Evolutionary conservation across 2,329 filamentous ascomycete genomes (phyloP), one percentile per base, ranked within the genome.

Genomic region (Xylaria sp.): DNA sequence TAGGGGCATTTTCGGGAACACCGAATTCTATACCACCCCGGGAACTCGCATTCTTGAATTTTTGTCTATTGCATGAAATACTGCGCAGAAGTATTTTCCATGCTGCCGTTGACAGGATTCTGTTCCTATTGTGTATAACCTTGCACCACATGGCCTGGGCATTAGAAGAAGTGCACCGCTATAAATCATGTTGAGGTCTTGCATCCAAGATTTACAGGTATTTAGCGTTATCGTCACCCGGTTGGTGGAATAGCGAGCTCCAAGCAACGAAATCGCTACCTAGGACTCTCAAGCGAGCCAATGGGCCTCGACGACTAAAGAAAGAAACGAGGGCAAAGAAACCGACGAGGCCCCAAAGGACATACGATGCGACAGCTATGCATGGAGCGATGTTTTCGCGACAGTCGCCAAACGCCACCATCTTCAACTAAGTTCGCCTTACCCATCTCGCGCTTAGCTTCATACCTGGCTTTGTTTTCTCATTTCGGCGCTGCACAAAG

Each of bases 401-500:
- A n/a, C 39, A 31, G 25, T 15, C 12, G 12, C 39, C 20, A n/a
- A 33, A 36, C 58, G 36, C 36, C 31, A 15, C 31, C n/a, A 15
- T 62, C 46, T 20, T 57, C 51, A 39, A 57, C 31, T 43, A 20
- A 52, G 51, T 36, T 62, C 41, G 39, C 56, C 56, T 58, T 58
- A 46, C 54, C 54, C 36, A 57, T 46, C 8, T 13, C 20, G 20
- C 54, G 12, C 33, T 57, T 49, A 39, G 49, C 51, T 51, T 23
- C 33, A 51, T 46, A 12, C 20, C 25, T 33, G 7, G 33, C 4
- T 33, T 36, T 59, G 9, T 41, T 55, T 49, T 28, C 48, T 60
- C 55, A 59, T 58, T 52, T 62, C 39, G 43, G 46, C 52, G 46
- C 25, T 41, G 64, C 64, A 25, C 59, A 36, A 36, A 18, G 23